Evolutionary conservation across 2,329 filamentous ascomycete species (phyloP).

Genomic region (Sarocladium brachiariae): DNA sequence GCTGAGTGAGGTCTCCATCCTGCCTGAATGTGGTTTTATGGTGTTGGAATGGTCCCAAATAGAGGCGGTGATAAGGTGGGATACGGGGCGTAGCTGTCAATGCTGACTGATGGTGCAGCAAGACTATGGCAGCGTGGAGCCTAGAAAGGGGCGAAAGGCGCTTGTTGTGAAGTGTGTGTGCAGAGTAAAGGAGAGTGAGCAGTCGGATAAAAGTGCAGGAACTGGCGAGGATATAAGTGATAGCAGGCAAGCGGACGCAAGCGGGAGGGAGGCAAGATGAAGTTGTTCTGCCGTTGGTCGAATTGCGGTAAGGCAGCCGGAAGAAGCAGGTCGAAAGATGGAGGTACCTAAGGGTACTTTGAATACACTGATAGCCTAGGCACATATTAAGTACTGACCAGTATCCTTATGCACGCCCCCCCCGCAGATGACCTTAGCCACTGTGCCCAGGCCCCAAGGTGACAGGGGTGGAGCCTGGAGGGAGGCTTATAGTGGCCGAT

Average conservation of each 20-base stretch:
- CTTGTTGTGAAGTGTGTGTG: neutral
- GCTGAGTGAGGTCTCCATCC: conserved; percentile 28
- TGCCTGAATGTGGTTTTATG: too few species aligned
- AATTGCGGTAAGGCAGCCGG: neutral
- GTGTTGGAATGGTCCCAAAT: neutral
- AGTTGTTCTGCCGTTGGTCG: neutral
- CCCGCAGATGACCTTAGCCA: too few species aligned
- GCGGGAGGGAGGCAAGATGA: neutral
- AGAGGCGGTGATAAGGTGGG: too few species aligned
- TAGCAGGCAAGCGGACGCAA: neutral
- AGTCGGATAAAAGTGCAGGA: neutral
- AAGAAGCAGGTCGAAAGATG: conserved; percentile 9
- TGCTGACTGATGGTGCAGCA: too few species aligned
- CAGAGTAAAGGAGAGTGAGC: neutral
- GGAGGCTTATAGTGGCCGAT: neutral
- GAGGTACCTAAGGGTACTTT: too few species aligned
- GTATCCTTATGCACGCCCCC: too few species aligned
- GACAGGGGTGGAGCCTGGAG: too few species aligned
- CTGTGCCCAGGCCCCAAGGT: too few species aligned
- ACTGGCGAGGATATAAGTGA: neutral
- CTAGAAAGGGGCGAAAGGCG: too few species aligned
- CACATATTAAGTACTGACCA: too few species aligned
- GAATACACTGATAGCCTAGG: too few species aligned
- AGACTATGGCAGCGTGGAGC: neutral
- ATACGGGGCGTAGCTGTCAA: too few species aligned